Evolutionary conservation across 352 stramenopile species (phyloP).

Genomic region (Globisporangium nodosum): DNA sequence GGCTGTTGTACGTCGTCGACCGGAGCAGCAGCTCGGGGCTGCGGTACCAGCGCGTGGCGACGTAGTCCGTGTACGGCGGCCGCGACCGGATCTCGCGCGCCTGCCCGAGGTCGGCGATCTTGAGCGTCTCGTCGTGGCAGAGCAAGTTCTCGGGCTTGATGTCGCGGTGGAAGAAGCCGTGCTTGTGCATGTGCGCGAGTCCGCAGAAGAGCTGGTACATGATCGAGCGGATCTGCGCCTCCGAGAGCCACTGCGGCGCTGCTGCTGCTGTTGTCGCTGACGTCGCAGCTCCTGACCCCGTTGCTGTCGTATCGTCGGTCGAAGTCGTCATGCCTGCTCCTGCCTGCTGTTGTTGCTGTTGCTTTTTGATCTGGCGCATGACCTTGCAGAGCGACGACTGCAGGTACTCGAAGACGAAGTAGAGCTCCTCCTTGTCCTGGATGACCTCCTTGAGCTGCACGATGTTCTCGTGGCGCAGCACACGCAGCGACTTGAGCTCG

Average conservation of each 20-base stretch:
- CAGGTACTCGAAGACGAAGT: constrained; percentile 89
- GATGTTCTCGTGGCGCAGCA: constrained; percentile 80
- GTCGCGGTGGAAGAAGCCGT: constrained; percentile 79
- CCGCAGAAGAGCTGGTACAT: constrained; percentile 78
- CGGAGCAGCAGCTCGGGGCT: constrained; percentile 64
- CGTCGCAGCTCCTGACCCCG: background rate
- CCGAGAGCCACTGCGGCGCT: constrained; percentile 30
- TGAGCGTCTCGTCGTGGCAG: constrained; percentile 55
- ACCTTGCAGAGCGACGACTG: constrained; percentile 74
- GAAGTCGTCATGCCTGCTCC: background rate
- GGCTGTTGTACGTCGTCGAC: constrained; percentile 67
- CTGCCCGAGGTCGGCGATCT: constrained; percentile 71
- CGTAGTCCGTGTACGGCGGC: constrained; percentile 69
- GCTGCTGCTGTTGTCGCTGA: constrained; percentile 4
- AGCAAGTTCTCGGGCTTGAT: constrained; percentile 81
- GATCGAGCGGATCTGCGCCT: constrained; percentile 64
- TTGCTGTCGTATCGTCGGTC: background rate
- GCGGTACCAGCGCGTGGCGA: constrained; percentile 78
- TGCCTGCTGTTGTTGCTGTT: constrained; percentile 14
- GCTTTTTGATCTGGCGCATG: constrained; percentile 41
- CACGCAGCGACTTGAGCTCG: constrained; percentile 71
- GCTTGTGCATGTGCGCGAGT: constrained; percentile 78
- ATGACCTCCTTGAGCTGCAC: constrained; percentile 84
- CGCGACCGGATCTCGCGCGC: constrained; percentile 67
- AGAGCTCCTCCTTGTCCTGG: constrained; percentile 81